Base-by-base conservation (phyloP, 345 rosid genomes). In the Bruguiera parviflora region DNA sequence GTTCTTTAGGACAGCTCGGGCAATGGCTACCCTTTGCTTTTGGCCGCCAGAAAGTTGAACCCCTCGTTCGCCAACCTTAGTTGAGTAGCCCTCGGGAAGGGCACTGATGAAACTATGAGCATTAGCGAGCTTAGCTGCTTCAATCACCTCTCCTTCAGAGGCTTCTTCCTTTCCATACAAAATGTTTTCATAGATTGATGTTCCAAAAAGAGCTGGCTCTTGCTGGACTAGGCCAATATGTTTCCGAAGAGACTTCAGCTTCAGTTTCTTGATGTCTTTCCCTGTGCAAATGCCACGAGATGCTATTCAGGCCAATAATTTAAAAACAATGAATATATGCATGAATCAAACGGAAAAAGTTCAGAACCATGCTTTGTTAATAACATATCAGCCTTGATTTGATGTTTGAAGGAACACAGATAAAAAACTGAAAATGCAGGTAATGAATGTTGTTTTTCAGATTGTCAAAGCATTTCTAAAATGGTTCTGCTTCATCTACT, bases 31-130 rank as follows among this genome's bases (percentile, higher is more conserved):
- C 25, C 99, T 80, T 63, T 95, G 99, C 72, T 87, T 84, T 79
- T 95, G 97, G 22, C 97, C 99, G 11, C 97, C 96, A 0, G 97
- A 92, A 57, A 95, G 81, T 65, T 95, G 97, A 55, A 90, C 88
- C 3, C 99, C 97, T 19, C 95, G 86, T 67, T 95, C 96, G 0
- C 99, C 99, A 0, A 92, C 97, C 78, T 79, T 84, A 1, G 97
- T 92, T n/a, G 82, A 74, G 87, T 92, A 95, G 33, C 97, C 97
- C 76, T 88, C 89, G 0, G 96, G 99, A 8, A 95, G 93, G 25
- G 89, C 79, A 35, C 92, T 87, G 28, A 92, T 89, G 84, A 92
- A 95, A 69, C 75, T 73, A 61, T 95, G 97, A 8, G 99, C 97
- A 76, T 95, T 90, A 2, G 97, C 93, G 5, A 86, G 88, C 73